Evolutionary conservation across 1,284 basidiomycete genomes (phyloP).

Genomic region (Marasmius tenuissimus): DNA sequence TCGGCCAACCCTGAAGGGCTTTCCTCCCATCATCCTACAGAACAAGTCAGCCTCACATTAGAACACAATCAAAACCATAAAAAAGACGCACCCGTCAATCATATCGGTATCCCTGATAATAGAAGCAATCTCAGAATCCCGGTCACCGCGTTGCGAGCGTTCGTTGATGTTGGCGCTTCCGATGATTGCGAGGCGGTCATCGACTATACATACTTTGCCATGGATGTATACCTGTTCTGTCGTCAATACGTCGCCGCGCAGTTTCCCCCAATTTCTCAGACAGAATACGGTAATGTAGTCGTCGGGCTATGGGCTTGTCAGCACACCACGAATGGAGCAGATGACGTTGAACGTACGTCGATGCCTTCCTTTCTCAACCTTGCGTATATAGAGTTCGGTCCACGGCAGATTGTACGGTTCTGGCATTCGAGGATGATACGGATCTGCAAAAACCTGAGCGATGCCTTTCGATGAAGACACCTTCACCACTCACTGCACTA

Average conservation of each 20-base stretch:
- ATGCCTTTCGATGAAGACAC: neutral
- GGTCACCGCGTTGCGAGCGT: conserved; percentile 91
- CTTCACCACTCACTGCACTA: conserved; percentile 65
- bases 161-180: conserved; percentile 99
- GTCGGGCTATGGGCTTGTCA: conserved; percentile 64
- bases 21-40: conserved; percentile 86
- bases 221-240: conserved; percentile 96
- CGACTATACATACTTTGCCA: conserved; percentile 90
- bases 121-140: conserved; percentile 93
- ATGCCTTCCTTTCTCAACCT: conserved; percentile 88
- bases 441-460: conserved; percentile 46
- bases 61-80: neutral
- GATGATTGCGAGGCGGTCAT: conserved; percentile 95
- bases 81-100: conserved; percentile 73
- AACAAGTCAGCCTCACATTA: conserved; percentile 3
- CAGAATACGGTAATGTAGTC: conserved; percentile 94
- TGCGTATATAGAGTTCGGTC: conserved; percentile 91
- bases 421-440: conserved; percentile 94
- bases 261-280: conserved; percentile 91
- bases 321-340: conserved; percentile 6
- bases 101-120: conserved; percentile 96
- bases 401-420: conserved; percentile 86
- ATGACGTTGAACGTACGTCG: conserved; percentile 48
- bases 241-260: conserved; percentile 82
- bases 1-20: conserved; percentile 93